Conservation (phyloP, 768 basidiomycete genomes). For the Saitozyma sp. region DNA sequence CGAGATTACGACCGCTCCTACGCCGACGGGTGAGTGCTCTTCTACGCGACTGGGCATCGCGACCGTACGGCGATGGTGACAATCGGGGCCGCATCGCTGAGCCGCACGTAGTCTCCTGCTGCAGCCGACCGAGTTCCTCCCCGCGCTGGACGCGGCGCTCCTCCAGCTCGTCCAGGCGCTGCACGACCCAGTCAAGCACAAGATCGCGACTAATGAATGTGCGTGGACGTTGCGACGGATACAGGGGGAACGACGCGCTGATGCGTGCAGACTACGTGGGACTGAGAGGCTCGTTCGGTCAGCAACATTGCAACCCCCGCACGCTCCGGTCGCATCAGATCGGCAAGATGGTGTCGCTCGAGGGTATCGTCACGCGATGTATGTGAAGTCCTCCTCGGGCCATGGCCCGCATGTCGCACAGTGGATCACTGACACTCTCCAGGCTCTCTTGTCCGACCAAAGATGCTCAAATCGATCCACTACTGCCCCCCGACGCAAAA, state of each 20-base stretch:
- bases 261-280: conserved; percentile 66
- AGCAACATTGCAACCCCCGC: conserved; percentile 94
- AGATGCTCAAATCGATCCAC: conserved; percentile 96
- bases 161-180: conserved; percentile 69
- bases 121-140: conserved; percentile 79
- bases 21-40: conserved; percentile 61
- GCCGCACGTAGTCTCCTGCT: conserved; percentile 69
- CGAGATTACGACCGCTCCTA: conserved; percentile 87
- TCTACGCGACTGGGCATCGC: too few species aligned
- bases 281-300: conserved; percentile 93
- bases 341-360: conserved; percentile 92
- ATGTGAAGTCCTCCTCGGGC: conserved; percentile 16
- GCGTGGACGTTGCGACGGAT: conserved; percentile 10
- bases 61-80: neutral
- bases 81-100: neutral
- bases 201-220: conserved; percentile 72
- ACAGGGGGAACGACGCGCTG: neutral
- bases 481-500: conserved; percentile 83
- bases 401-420: neutral
- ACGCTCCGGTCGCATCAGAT: conserved; percentile 84
- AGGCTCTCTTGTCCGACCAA: conserved; percentile 90
- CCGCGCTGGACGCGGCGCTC: conserved; percentile 86
- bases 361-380: conserved; percentile 97
- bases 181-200: conserved; percentile 77
- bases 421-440: too few species aligned